phyloP scores from a whole-genome alignment of 495 filamentous ascomycete genomes.

The Aspergillus heteromorphus region DNA sequence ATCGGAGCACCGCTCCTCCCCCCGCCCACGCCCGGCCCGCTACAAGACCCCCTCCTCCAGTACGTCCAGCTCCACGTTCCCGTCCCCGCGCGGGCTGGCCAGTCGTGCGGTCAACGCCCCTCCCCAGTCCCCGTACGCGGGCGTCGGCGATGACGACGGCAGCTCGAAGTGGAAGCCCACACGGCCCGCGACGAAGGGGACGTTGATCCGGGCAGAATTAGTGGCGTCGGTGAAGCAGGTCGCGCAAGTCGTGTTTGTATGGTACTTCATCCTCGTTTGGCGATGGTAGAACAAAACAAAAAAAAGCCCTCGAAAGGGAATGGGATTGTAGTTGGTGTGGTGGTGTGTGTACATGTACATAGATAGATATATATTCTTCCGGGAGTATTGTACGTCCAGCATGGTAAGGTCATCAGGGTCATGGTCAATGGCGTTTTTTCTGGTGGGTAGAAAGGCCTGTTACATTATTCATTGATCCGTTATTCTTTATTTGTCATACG shows the following conservation, averaged over 20 bases:
- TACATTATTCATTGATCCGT: too few relatives aligned
- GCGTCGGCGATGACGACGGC: constrained; percentile 20
- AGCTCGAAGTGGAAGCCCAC: constrained; percentile 19
- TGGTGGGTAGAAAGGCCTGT: not conserved
- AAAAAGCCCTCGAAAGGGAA: too few relatives aligned
- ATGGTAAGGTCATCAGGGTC: not conserved
- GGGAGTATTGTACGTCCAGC: too few relatives aligned
- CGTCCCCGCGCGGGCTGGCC: constrained; percentile 26
- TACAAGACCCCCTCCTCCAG: constrained; percentile 29
- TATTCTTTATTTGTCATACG: too few relatives aligned
- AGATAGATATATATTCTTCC: too few relatives aligned
- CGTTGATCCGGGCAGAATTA: constrained; percentile 22
- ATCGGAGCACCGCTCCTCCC: constrained; percentile 22
- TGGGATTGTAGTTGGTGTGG: too few relatives aligned
- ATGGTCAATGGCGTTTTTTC: not conserved
- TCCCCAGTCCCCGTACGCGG: constrained; percentile 26
- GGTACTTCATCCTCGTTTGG: constrained; percentile 52
- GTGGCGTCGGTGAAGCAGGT: constrained; percentile 31
- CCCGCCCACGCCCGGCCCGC: constrained; percentile 9
- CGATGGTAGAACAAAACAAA: constrained; percentile 30
- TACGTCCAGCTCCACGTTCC: constrained; percentile 34
- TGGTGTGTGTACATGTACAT: too few relatives aligned
- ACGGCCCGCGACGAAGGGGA: constrained; percentile 6
- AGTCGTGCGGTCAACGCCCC: constrained; percentile 26
- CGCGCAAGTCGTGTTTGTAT: constrained; percentile 36